These are phyloP conservation scores for Microcyclospora tardicrescens DNA, from an alignment of 2,329 filamentous ascomycete genomes.

Conservation along the genomic window DNA sequence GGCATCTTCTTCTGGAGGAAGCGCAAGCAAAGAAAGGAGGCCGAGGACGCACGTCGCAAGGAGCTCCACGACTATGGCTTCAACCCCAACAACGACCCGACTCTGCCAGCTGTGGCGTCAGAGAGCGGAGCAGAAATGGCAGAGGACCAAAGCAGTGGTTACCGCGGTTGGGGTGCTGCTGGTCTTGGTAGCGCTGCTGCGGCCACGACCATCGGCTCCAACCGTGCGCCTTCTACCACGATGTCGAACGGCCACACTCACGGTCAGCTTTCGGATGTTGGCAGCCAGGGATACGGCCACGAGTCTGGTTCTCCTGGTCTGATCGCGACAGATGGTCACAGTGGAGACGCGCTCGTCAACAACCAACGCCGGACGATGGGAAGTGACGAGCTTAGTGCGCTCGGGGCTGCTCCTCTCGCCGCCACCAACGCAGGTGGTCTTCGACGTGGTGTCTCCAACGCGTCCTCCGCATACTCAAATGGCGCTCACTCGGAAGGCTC, in stretches of 20 bases:
- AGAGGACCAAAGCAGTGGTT: constrained; percentile 64
- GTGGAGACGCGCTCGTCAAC: constrained; percentile 47
- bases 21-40: constrained; percentile 71
- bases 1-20: constrained; percentile 79
- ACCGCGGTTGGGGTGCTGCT: constrained; percentile 78
- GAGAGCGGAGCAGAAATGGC: constrained; percentile 52
- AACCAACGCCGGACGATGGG: constrained; percentile 43
- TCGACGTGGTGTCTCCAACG: constrained; percentile 82
- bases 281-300: constrained; percentile 38
- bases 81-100: constrained; percentile 93
- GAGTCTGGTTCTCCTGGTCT: constrained; percentile 46
- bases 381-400: constrained; percentile 69
- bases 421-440: constrained; percentile 50
- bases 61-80: constrained; percentile 96
- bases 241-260: constrained; percentile 56
- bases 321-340: constrained; percentile 35
- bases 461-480: constrained; percentile 87
- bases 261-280: constrained; percentile 52
- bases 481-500: constrained; percentile 58
- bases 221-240: constrained; percentile 76
- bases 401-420: constrained; percentile 55
- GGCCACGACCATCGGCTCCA: constrained; percentile 46
- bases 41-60: constrained; percentile 79
- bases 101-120: constrained; percentile 48
- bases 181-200: constrained; percentile 37